Evolutionary conservation across 1,284 basidiomycete genomes (phyloP).

Genomic region (Inonotus obliquus): DNA sequence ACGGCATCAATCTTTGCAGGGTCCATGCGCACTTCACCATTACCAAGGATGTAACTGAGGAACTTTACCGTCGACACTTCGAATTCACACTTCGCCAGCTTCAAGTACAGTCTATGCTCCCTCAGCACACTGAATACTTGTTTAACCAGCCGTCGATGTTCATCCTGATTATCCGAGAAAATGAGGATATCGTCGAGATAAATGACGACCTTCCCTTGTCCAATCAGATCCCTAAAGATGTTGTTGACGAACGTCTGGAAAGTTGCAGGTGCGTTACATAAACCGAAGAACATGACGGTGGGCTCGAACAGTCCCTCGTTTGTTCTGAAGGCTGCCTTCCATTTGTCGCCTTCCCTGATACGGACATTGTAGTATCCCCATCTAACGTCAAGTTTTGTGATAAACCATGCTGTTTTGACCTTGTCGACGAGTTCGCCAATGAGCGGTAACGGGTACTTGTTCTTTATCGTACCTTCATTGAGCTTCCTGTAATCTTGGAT

Average conservation of each 20-base stretch:
- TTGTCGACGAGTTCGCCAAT: slow-evolving; percentile 32
- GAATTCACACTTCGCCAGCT: neutral
- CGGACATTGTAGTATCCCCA: slow-evolving; percentile 28
- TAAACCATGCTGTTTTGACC: slow-evolving; percentile 27
- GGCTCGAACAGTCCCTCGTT: neutral
- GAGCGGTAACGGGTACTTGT: slow-evolving; percentile 33
- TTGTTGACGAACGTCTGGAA: neutral
- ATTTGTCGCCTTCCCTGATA: neutral
- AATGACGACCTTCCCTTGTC: neutral
- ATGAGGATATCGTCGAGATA: neutral
- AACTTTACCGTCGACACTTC: neutral
- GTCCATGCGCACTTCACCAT: slow-evolving; percentile 8
- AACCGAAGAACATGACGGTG: neutral
- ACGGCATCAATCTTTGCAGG: slow-evolving; percentile 22
- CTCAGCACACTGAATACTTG: neutral
- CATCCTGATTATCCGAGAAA: neutral
- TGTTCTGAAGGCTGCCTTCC: neutral
- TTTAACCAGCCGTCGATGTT: neutral
- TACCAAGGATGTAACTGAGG: neutral
- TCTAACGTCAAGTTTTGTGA: slow-evolving; percentile 34
- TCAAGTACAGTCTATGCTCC: neutral
- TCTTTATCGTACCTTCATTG: slow-evolving; percentile 34
- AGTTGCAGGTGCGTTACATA: neutral
- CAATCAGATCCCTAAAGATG: neutral
- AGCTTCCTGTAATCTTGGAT: slow-evolving; percentile 31